Evolutionary conservation across 805 yeast species (phyloP), one percentile per base, ranked within the genome.

Genomic region (Maudiozyma bulderi): DNA sequence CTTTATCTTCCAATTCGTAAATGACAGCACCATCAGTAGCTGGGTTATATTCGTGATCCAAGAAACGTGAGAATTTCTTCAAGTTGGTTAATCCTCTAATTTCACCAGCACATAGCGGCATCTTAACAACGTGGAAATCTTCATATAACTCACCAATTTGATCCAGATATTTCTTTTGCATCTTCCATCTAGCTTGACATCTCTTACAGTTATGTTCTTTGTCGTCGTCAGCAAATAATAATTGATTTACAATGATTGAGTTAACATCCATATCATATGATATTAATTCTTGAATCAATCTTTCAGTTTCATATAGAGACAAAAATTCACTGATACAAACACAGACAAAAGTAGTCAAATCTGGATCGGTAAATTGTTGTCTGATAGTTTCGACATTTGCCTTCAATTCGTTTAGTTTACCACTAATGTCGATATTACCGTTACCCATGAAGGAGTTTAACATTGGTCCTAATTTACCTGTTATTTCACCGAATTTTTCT

Each of bases 321-420:
- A 93, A 75, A 70, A 93, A 93, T 72, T 93, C 99, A 45, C 97
- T 88, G 56, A 93, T 93, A 70, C 99, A 93, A 42, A 93, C 99
- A 71, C 97, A 93, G 33, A 93, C 86, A 60, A 86, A 86, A 0
- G 99, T 93, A 15, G 99, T 93, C 61, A 93, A 73, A 53, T 93
- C 97, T 3, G 99, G 96, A 67, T 93, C 82, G 58, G 95, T 89
- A 73, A 93, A 93, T 67, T 93, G 99, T 56, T 84, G 84, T 70
- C 88, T 93, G 52, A 91, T 96, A 64, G 88, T 95, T 43, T 81
- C 73, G 28, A 93, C 95, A 55, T 52, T 56, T 6, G 54, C 53
- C 41, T 56, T 56, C 35, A 56, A 50, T 31, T 54, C 59, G 32
- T 54, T 56, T 39, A 56, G 49, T 68, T 90, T 90, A 51, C 72